Conservation (phyloP, 2,329 filamentous ascomycete species). For the Diplocarpon mali region DNA sequence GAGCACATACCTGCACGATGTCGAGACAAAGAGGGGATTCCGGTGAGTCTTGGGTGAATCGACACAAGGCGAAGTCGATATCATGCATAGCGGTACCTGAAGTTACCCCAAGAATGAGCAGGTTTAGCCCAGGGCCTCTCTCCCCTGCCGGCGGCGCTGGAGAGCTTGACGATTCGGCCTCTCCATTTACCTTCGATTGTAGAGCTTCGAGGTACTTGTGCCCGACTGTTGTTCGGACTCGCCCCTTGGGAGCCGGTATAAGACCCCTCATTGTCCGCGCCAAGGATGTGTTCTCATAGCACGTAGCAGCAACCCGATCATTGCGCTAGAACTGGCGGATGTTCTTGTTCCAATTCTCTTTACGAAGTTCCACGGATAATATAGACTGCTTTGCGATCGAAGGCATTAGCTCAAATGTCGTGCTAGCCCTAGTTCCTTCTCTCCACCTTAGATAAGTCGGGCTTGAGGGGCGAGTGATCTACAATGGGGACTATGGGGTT, state of each 20-base stretch:
- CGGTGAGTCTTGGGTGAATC: slow-evolving; percentile 26
- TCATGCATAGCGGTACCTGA: slow-evolving; percentile 27
- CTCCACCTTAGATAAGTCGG: slow-evolving; percentile 2
- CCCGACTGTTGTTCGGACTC: slow-evolving; percentile 23
- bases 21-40: slow-evolving; percentile 23
- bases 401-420: background rate
- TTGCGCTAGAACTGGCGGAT: background rate
- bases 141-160: slow-evolving; percentile 15
- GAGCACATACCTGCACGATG: slow-evolving; percentile 21
- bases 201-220: slow-evolving; percentile 26
- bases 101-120: slow-evolving; percentile 25
- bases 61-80: slow-evolving; percentile 27
- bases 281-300: slow-evolving; percentile 2
- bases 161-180: slow-evolving; percentile 16
- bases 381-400: background rate
- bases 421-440: slow-evolving; percentile 2
- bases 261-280: slow-evolving; percentile 16
- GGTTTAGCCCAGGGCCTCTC: slow-evolving; percentile 18
- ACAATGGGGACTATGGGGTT: background rate
- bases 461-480: slow-evolving; percentile 1
- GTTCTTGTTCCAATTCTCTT: background rate
- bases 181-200: slow-evolving; percentile 21
- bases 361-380: background rate
- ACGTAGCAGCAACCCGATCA: slow-evolving; percentile 4
- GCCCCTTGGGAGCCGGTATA: slow-evolving; percentile 22